Evolutionary conservation across 75 land plant genomes (phyloP), one percentile per base, ranked within the genome.

Genomic region (Adiantum capillusveneris): DNA sequence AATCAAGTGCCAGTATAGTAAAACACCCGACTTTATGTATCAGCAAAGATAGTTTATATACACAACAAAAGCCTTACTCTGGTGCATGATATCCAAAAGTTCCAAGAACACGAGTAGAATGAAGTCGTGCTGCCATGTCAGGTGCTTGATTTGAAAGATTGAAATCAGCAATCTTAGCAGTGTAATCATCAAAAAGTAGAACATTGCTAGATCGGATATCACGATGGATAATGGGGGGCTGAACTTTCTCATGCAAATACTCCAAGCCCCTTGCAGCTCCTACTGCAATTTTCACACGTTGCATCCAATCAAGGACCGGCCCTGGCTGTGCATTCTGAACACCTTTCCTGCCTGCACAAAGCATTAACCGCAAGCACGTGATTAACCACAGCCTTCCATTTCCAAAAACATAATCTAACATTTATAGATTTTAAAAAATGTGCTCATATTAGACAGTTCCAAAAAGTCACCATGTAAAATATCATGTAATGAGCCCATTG

Each of bases 321-420:
- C 94, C 94, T 2, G 94, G 90, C 71, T 82, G 84, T 46, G 90
- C 90, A 77, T 89, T 89, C 63, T 83, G 77, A 34, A 88, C 94
- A 51, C 94, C 94, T 75, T 88, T 88, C 57, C 86, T 75, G 2
- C 94, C 94, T 88, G 44, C 31, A 56, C 17, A 48, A 16, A 62
- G 2, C n/a, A n/a, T n/a, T n/a, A n/a, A n/a, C n/a, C n/a, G n/a
- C n/a, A n/a, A n/a, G n/a, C n/a, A n/a, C n/a, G n/a, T 11, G 48
- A 50, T 41, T 19, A 25, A n/a, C 19, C 31, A 43, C 6, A 57
- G 2, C 34, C 22, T 25, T 19, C 22, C 30, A 49, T 54, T 29
- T 13, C 28, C 56, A n/a, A 25, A 25, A 27, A 27, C 17, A 50
- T 27, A 30, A n/a, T 1, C 20, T 7, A 51, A 55, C 11, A 11